Percentiles rank a stretch among this genome's conserved stretches.
Evolutionary conservation across 2,329 filamentous ascomycete genomes (phyloP).

Genomic region (Venturia asperata): DNA sequence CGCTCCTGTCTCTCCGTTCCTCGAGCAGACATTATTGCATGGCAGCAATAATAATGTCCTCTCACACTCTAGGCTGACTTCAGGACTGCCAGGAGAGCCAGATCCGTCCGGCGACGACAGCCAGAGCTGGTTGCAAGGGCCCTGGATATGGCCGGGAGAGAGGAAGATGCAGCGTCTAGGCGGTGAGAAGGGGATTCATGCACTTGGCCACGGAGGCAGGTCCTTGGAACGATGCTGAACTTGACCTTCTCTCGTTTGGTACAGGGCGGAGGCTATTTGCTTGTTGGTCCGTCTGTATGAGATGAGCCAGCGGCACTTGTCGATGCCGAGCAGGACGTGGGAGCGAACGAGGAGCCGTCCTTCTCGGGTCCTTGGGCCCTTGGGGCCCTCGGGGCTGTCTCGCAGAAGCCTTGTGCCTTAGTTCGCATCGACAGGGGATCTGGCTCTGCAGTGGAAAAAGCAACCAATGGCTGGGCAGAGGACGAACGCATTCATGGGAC

Average conservation of each 20-base stretch:
- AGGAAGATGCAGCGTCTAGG: neutral
- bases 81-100: slow-evolving; percentile 7
- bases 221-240: neutral
- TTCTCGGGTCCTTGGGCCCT: too few species aligned
- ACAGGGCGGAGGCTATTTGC: neutral
- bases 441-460: slow-evolving; percentile 9
- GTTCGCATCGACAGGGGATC: slow-evolving; percentile 1
- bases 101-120: neutral
- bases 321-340: neutral
- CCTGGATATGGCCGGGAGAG: neutral
- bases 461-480: neutral
- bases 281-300: neutral
- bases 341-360: slow-evolving; percentile 10
- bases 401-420: neutral
- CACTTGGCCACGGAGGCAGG: neutral
- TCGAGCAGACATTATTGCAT: neutral
- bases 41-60: neutral
- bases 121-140: neutral
- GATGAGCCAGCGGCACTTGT: neutral
- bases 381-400: too few species aligned
- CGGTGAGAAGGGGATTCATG: neutral
- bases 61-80: neutral
- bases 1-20: neutral
- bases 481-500: neutral
- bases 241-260: neutral